These are phyloP conservation scores for Psidium guajava DNA, from an alignment of 345 rosid species.

Conservation along the genomic window DNA sequence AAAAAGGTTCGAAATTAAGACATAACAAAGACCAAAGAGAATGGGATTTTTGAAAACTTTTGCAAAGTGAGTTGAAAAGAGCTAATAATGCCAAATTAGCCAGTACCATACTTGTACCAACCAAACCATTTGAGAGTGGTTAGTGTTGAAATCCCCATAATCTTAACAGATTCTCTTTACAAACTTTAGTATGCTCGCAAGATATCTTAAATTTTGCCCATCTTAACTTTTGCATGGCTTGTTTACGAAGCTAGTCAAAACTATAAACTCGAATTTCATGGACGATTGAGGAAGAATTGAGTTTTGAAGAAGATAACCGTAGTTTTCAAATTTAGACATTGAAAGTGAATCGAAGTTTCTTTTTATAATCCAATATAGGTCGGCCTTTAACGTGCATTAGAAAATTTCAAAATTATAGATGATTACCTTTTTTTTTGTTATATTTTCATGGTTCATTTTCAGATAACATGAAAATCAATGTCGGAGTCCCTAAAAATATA, in stretches of 20 bases:
- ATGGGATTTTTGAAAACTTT: too few relatives aligned
- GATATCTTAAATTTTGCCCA: too few relatives aligned
- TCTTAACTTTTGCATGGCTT: too few relatives aligned
- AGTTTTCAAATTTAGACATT: neutral
- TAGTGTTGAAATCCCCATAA: neutral
- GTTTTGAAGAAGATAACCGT: accelerated
- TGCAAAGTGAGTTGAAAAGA: neutral
- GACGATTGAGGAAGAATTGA: too few relatives aligned
- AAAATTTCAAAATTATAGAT: neutral
- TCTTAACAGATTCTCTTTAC: too few relatives aligned
- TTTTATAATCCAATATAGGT: too few relatives aligned
- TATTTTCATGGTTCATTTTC: neutral
- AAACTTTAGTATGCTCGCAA: too few relatives aligned
- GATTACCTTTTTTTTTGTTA: neutral
- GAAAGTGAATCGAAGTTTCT: neutral
- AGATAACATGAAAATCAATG: neutral
- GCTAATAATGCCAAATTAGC: neutral
- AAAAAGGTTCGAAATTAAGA: too few relatives aligned
- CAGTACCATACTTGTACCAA: neutral
- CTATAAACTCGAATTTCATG: neutral
- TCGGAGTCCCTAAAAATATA: neutral
- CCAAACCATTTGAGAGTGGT: neutral
- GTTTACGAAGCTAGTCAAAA: accelerated
- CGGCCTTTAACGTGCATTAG: accelerated
- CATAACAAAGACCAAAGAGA: too few relatives aligned